Evolutionary conservation across 345 rosid species (phyloP).

Genomic region (Eucalyptus paniculata): DNA sequence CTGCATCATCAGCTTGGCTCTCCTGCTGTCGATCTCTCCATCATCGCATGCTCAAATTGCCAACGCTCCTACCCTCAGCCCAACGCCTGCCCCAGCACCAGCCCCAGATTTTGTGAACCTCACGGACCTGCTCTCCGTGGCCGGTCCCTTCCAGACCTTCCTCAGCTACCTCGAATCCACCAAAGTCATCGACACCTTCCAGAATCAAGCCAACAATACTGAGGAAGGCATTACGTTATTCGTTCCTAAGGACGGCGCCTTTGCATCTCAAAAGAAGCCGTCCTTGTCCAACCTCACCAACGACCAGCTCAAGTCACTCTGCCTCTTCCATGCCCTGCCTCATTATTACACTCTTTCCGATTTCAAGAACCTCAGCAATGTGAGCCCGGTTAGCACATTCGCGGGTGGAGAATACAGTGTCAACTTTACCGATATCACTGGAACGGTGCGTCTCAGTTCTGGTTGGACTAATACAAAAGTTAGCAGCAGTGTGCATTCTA

Average conservation of each 20-base stretch:
- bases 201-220: conserved; percentile 92
- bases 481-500: conserved; percentile 74
- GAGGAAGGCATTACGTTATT: conserved; percentile 87
- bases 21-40: conserved; percentile 18
- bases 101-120: conserved; percentile 68
- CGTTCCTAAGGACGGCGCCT: conserved; percentile 77
- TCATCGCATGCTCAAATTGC: conserved; percentile 33
- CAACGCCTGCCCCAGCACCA: conserved; percentile 82
- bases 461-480: conserved; percentile 78
- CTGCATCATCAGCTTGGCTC: conserved; percentile 1
- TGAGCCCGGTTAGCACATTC: conserved; percentile 52
- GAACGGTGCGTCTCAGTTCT: conserved; percentile 52
- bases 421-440: conserved; percentile 64
- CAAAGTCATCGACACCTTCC: conserved; percentile 88
- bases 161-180: conserved; percentile 60
- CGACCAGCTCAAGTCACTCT: conserved; percentile 68
- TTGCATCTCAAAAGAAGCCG: conserved; percentile 59
- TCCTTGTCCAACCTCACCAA: conserved; percentile 58
- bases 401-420: conserved; percentile 64
- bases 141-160: conserved; percentile 89
- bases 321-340: conserved; percentile 86
- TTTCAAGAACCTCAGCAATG: conserved; percentile 71
- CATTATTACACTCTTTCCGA: conserved; percentile 70
- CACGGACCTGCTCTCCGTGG: conserved; percentile 63
- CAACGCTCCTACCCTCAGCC: conserved; percentile 28